Conservation (phyloP, 192 early-diverging fungal genomes). For the Coemansia sp. region DNA sequence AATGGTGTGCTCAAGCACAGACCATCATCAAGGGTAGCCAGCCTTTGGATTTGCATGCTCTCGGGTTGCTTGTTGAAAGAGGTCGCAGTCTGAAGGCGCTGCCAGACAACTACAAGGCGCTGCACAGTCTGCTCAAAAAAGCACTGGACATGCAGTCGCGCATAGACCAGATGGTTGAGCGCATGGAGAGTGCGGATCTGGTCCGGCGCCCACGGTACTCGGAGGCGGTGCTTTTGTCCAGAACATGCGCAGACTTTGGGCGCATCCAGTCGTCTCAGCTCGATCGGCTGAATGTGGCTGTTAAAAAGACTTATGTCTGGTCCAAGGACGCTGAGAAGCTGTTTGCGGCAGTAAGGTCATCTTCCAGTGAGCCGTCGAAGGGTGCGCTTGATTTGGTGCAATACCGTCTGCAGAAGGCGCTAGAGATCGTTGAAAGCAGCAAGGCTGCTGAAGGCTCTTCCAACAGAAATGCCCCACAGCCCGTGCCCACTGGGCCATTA, state of each 20-base stretch:
- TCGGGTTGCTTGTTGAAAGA: slow-evolving; percentile 40
- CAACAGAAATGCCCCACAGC: neutral
- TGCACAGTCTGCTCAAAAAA: slow-evolving; percentile 29
- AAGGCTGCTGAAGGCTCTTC: neutral
- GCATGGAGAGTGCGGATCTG: slow-evolving; percentile 23
- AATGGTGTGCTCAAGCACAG: slow-evolving; percentile 21
- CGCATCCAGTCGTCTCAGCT: slow-evolving; percentile 35
- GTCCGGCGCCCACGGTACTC: slow-evolving; percentile 33
- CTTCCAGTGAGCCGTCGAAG: slow-evolving; percentile 7
- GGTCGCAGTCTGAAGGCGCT: slow-evolving; percentile 33
- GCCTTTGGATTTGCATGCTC: slow-evolving; percentile 18
- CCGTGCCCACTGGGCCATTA: neutral
- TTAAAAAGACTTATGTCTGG: slow-evolving; percentile 27
- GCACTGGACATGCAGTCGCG: slow-evolving; percentile 40
- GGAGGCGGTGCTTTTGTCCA: slow-evolving; percentile 17
- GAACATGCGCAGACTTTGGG: slow-evolving; percentile 21
- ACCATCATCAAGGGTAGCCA: slow-evolving; percentile 13
- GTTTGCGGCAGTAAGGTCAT: slow-evolving; percentile 15
- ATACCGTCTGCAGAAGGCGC: slow-evolving; percentile 19
- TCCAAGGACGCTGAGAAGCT: slow-evolving; percentile 8
- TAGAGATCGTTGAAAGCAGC: slow-evolving; percentile 1
- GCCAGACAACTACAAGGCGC: slow-evolving; percentile 20
- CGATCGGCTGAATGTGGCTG: slow-evolving; percentile 10
- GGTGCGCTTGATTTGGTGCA: slow-evolving; percentile 17
- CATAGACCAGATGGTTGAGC: slow-evolving; percentile 22